Conservation (phyloP, 495 filamentous ascomycete species). For the Podospora conica region DNA sequence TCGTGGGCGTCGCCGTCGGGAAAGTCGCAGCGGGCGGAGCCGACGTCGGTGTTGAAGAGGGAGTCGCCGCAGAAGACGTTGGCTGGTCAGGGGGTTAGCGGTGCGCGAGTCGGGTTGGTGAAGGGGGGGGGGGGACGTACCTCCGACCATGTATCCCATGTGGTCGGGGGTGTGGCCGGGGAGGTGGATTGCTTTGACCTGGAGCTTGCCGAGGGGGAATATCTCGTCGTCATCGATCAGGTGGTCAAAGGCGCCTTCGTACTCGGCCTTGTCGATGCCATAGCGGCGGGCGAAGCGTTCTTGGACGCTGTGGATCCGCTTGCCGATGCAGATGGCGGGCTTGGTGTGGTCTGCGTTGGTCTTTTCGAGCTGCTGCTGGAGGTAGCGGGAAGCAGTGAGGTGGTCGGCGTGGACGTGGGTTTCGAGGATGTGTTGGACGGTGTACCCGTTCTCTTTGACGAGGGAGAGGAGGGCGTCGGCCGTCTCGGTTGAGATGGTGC, state of each 20-base stretch:
- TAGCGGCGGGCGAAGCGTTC: slow-evolving; percentile 44
- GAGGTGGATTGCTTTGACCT: slow-evolving; percentile 45
- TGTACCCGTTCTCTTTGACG: slow-evolving; percentile 40
- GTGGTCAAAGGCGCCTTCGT: slow-evolving; percentile 42
- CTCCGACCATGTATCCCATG: slow-evolving; percentile 52
- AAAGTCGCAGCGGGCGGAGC: slow-evolving; percentile 56
- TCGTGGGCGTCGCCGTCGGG: slow-evolving; percentile 45
- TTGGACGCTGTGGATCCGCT: slow-evolving; percentile 49
- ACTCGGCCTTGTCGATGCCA: slow-evolving; percentile 36
- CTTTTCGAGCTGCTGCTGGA: slow-evolving; percentile 39
- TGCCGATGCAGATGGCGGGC: slow-evolving; percentile 48
- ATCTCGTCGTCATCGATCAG: slow-evolving; percentile 49
- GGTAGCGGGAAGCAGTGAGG: slow-evolving; percentile 50
- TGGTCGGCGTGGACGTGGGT: slow-evolving; percentile 61
- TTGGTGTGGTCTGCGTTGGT: slow-evolving; percentile 11
- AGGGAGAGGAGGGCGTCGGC: slow-evolving; percentile 46
- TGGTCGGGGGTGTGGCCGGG: slow-evolving; percentile 60
- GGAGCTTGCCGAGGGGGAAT: slow-evolving; percentile 45
- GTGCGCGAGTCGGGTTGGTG: not conserved
- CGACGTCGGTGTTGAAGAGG: slow-evolving; percentile 54
- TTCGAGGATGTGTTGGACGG: slow-evolving; percentile 46
- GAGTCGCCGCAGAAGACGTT: slow-evolving; percentile 60
- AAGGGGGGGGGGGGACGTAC: slow-evolving; percentile 16
- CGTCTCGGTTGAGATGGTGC: slow-evolving; percentile 39
- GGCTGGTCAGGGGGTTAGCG: slow-evolving; percentile 5